phyloP scores from a whole-genome alignment of 164 flowering plant species.

The Tinospora cordifolia region DNA sequence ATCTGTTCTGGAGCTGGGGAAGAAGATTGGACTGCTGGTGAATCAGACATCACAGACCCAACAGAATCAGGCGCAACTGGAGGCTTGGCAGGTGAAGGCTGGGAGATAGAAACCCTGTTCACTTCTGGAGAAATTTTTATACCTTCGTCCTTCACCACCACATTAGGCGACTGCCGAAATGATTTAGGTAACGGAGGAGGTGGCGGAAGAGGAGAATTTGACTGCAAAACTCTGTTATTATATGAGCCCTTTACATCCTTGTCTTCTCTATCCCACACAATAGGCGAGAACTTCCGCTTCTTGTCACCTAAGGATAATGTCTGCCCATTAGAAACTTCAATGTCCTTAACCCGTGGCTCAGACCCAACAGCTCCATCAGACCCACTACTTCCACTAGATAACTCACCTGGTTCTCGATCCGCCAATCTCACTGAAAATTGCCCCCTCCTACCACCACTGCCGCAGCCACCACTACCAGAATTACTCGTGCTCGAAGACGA shows the following conservation, averaged over 20 bases:
- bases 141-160: slow-evolving; percentile 24
- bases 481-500: slow-evolving; percentile 44
- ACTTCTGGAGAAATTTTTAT: slow-evolving; percentile 26
- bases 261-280: slow-evolving; percentile 86
- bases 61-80: slow-evolving; percentile 10
- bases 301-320: slow-evolving; percentile 23
- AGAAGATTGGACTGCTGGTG: slow-evolving; percentile 24
- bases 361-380: slow-evolving; percentile 59
- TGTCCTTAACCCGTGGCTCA: slow-evolving; percentile 29
- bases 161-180: slow-evolving; percentile 29
- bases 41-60: slow-evolving; percentile 16
- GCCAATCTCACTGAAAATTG: slow-evolving; percentile 26
- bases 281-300: slow-evolving; percentile 82
- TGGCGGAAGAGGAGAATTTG: slow-evolving; percentile 31
- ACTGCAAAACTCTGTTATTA: slow-evolving; percentile 18
- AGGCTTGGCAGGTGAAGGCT: slow-evolving; percentile 23
- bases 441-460: slow-evolving; percentile 25
- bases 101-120: slow-evolving; percentile 12
- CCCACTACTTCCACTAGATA: slow-evolving; percentile 89
- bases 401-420: slow-evolving; percentile 85
- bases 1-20: slow-evolving; percentile 22
- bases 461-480: slow-evolving; percentile 39
- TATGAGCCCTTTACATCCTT: slow-evolving; percentile 23
- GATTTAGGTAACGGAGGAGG: slow-evolving; percentile 40
- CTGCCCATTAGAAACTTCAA: slow-evolving; percentile 20